Conservation (phyloP, 139 green algal genomes). For the Zygnema circumcarinatum region DNA sequence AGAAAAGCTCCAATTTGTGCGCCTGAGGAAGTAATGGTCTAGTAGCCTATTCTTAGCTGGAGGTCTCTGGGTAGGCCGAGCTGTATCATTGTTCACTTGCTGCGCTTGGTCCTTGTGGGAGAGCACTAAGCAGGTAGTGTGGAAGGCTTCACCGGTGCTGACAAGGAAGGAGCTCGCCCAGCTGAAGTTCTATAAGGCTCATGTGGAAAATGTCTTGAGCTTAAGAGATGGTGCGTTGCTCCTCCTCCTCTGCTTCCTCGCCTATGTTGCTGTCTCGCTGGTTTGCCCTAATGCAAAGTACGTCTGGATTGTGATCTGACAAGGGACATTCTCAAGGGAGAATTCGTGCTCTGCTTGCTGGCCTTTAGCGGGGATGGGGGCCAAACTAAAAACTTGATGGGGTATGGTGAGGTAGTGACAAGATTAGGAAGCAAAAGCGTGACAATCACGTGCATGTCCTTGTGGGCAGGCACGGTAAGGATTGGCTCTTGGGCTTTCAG, state of each 20-base stretch:
- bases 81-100: too few relatives aligned
- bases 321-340: background rate
- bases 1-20: too few relatives aligned
- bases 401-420: background rate
- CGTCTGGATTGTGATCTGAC: background rate
- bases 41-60: too few relatives aligned
- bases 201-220: constrained; percentile 1
- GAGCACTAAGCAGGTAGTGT: background rate
- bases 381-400: background rate
- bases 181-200: constrained; percentile 15
- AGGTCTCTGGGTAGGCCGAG: too few relatives aligned
- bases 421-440: too few relatives aligned
- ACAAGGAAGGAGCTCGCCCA: constrained; percentile 20
- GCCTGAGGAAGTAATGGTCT: too few relatives aligned
- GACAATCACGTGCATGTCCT: too few relatives aligned
- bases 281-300: background rate
- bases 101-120: too few relatives aligned
- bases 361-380: too few relatives aligned
- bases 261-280: background rate
- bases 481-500: too few relatives aligned
- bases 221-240: constrained; percentile 25
- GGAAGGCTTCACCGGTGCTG: constrained; percentile 5
- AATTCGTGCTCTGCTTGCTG: background rate
- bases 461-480: too few relatives aligned
- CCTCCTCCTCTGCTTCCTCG: background rate